phyloP scores from a whole-genome alignment of 2,329 filamentous ascomycete genomes.

The Hypoxylon sp. region DNA sequence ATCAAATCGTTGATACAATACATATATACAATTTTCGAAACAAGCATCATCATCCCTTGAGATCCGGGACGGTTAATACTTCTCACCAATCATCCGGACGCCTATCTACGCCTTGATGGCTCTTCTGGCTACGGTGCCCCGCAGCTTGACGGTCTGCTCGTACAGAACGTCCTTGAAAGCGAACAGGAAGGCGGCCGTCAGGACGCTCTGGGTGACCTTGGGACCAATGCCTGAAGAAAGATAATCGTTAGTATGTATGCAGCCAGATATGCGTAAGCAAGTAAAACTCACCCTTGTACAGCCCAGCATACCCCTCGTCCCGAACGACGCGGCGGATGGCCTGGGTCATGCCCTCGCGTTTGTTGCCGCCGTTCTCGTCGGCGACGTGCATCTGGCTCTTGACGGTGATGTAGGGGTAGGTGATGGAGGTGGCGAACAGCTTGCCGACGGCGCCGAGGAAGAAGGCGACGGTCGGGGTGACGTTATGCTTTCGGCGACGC shows the following conservation, averaged over 20 bases:
- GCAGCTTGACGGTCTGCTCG: conserved; percentile 76
- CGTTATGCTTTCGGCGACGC: conserved; percentile 64
- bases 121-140: conserved; percentile 54
- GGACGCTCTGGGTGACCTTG: conserved; percentile 95
- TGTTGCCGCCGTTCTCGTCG: conserved; percentile 73
- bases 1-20: conserved; percentile 16
- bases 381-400: conserved; percentile 98
- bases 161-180: conserved; percentile 98
- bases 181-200: conserved; percentile 95
- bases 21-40: conserved; percentile 18
- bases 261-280: conserved; percentile 4
- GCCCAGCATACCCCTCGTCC: conserved; percentile 89
- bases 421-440: conserved; percentile 90
- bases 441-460: conserved; percentile 92
- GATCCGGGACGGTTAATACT: no score
- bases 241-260: conserved; percentile 28
- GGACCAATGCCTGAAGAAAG: conserved; percentile 82
- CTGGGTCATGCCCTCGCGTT: conserved; percentile 80
- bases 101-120: conserved; percentile 44
- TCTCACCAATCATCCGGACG: neutral
- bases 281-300: conserved; percentile 83
- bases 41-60: no score
- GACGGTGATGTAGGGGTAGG: conserved; percentile 98
- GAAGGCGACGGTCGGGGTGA: conserved; percentile 89
- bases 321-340: conserved; percentile 80